Evolutionary conservation across 2,329 filamentous ascomycete species (phyloP).

Genomic region (Coniochaeta hoffmannii): DNA sequence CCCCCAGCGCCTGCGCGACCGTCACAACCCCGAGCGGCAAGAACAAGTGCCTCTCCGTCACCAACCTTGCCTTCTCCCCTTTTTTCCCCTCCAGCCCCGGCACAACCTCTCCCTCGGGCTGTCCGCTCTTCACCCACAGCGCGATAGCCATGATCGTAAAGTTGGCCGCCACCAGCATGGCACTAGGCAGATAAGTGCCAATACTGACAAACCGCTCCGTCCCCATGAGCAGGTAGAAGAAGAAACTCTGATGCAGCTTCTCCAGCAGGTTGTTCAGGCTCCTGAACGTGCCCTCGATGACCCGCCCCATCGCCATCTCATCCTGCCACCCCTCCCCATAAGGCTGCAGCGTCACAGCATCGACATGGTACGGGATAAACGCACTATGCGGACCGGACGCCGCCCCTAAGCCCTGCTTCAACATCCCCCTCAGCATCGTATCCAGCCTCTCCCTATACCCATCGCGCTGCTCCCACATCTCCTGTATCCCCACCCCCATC

Average conservation of each 20-base stretch:
- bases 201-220: constrained; percentile 93
- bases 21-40: constrained; percentile 68
- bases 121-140: constrained; percentile 86
- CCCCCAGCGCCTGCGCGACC: constrained; percentile 65
- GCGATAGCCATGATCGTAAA: constrained; percentile 94
- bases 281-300: constrained; percentile 83
- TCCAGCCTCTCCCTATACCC: constrained; percentile 73
- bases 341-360: constrained; percentile 88
- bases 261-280: constrained; percentile 95
- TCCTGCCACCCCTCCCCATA: constrained; percentile 93
- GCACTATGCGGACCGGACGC: constrained; percentile 87
- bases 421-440: constrained; percentile 88
- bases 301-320: constrained; percentile 88
- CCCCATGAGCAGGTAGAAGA: constrained; percentile 95
- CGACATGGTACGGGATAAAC: constrained; percentile 96
- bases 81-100: constrained; percentile 15
- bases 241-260: constrained; percentile 97
- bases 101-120: constrained; percentile 19
- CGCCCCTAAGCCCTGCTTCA: constrained; percentile 82
- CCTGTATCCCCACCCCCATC: constrained; percentile 74
- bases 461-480: constrained; percentile 74
- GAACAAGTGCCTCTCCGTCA: constrained; percentile 59
- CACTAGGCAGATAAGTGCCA: constrained; percentile 90
- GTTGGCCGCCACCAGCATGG: constrained; percentile 92
- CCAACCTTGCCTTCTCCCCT: constrained; percentile 15